These are phyloP conservation scores for Dentipellis sp. DNA, from an alignment of 768 basidiomycete genomes.

Conservation along the genomic window DNA sequence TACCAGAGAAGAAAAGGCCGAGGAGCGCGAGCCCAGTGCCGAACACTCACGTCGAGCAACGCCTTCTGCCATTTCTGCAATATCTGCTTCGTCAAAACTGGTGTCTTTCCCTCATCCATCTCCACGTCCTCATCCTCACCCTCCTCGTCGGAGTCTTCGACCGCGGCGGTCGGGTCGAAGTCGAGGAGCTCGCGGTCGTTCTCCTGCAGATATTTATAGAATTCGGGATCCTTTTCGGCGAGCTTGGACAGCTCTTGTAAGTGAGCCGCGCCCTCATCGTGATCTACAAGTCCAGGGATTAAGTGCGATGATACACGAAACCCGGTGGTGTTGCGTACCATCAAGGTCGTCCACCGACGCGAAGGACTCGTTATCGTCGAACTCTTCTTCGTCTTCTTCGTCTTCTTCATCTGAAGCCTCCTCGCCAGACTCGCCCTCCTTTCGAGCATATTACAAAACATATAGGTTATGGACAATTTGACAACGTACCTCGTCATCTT, in stretches of 20 bases:
- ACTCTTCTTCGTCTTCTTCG: slow-evolving; percentile 29
- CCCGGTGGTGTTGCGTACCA: slow-evolving; percentile 26
- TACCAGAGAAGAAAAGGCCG: neutral
- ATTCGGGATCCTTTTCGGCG: slow-evolving; percentile 96
- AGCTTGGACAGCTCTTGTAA: slow-evolving; percentile 77
- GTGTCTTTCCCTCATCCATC: slow-evolving; percentile 31
- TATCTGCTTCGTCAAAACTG: slow-evolving; percentile 60
- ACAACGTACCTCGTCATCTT: slow-evolving; percentile 40
- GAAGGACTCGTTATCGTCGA: slow-evolving; percentile 57
- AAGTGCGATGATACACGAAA: neutral
- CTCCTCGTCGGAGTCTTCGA: slow-evolving; percentile 32
- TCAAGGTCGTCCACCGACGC: slow-evolving; percentile 75
- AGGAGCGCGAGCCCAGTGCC: neutral
- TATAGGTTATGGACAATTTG: neutral
- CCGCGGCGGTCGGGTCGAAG: slow-evolving; percentile 45
- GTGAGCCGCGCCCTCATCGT: slow-evolving; percentile 70
- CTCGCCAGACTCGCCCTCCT: slow-evolving; percentile 22
- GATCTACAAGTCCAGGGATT: neutral
- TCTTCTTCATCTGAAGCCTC: slow-evolving; percentile 32
- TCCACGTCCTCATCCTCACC: slow-evolving; percentile 39
- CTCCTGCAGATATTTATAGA: slow-evolving; percentile 95
- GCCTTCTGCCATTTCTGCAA: slow-evolving; percentile 83
- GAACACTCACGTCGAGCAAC: slow-evolving; percentile 59
- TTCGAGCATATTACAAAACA: neutral
- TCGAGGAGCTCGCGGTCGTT: slow-evolving; percentile 89